phyloP scores from a whole-genome alignment of 306 rosid species.

The Mucuna pruriens region DNA sequence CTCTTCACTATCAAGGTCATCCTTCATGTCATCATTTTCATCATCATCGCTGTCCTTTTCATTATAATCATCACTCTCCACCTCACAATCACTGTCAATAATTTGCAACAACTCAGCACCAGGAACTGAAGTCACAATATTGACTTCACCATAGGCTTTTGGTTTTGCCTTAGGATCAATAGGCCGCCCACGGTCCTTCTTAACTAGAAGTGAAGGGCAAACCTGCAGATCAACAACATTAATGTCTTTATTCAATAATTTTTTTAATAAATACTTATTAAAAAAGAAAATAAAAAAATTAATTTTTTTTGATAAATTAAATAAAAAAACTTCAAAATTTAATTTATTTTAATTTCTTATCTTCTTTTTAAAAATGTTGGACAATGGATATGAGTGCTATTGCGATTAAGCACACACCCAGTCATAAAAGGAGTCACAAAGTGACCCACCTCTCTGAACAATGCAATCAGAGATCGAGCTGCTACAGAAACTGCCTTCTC shows the following conservation, averaged over 20 bases:
- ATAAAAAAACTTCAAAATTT: too few relatives aligned
- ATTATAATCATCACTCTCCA: constrained; percentile 49
- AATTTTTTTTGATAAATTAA: too few relatives aligned
- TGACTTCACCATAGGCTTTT: constrained; percentile 69
- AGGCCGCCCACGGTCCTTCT: constrained; percentile 83
- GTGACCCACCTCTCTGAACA: constrained; percentile 67
- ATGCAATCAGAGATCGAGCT: constrained; percentile 71
- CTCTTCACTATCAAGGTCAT: constrained; percentile 34
- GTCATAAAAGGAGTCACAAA: not conserved
- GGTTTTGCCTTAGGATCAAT: constrained; percentile 66
- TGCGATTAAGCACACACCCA: not conserved
- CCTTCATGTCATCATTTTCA: constrained; percentile 37
- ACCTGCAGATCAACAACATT: constrained; percentile 48
- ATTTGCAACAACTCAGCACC: constrained; percentile 68
- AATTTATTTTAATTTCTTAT: too few relatives aligned
- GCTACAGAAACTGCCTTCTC: constrained; percentile 78
- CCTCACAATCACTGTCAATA: constrained; percentile 41
- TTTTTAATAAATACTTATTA: too few relatives aligned
- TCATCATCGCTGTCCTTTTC: constrained; percentile 27
- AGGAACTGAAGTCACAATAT: constrained; percentile 61
- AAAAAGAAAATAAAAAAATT: too few relatives aligned
- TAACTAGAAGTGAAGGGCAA: constrained; percentile 71
- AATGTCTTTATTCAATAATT: too few relatives aligned
- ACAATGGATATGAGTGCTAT: too few relatives aligned
- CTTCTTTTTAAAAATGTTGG: too few relatives aligned